These are phyloP conservation scores for Ophiostoma sp. DNA, from an alignment of 2,329 filamentous ascomycete species.

Conservation along the genomic window DNA sequence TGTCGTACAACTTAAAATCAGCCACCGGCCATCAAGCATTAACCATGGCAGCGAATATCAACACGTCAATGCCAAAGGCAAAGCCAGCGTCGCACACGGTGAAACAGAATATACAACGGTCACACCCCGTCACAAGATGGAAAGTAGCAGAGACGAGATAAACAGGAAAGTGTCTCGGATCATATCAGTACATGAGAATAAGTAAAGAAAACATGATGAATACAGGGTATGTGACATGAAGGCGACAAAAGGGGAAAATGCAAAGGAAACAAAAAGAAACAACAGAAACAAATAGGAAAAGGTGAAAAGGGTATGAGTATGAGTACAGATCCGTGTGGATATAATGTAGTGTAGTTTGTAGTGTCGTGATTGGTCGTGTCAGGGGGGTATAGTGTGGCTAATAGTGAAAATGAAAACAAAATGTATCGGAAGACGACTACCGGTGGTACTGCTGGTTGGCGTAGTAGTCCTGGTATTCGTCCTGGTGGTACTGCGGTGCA, in stretches of 20 bases:
- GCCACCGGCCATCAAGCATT: not conserved
- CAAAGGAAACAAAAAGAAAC: not conserved
- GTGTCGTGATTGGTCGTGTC: not conserved
- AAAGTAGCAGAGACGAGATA: not conserved
- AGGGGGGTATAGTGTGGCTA: not conserved
- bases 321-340: constrained; percentile 17
- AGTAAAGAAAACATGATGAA: not conserved
- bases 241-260: no score
- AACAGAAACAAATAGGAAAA: not conserved
- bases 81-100: not conserved
- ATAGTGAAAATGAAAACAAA: not conserved
- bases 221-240: not conserved
- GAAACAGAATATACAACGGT: not conserved
- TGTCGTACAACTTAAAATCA: constrained; percentile 3
- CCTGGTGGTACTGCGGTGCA: not conserved
- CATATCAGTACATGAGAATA: not conserved
- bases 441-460: not conserved
- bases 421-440: not conserved
- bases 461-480: constrained; percentile 5
- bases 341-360: not conserved
- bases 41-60: not conserved
- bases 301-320: not conserved
- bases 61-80: not conserved
- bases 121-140: constrained; percentile 7
- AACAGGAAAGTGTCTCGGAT: not conserved